Evolutionary conservation across 257 asterid genomes (phyloP).

Genomic region (Anisodus tanguticus): DNA sequence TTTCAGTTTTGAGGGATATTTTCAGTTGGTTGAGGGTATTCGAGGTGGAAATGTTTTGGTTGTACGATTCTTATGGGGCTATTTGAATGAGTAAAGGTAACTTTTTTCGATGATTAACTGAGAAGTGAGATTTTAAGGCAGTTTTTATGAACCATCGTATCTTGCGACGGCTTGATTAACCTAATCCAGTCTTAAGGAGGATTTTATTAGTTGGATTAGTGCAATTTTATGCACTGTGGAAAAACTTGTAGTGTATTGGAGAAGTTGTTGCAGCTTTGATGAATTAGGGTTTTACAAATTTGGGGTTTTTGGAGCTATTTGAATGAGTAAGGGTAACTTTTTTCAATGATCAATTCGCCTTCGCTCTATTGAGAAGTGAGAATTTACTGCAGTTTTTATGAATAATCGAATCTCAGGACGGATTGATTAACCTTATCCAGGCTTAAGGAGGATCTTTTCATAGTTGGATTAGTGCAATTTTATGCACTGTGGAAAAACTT

Average conservation of each 20-base stretch:
- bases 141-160: background rate
- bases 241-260: background rate
- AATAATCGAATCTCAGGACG: background rate
- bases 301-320: background rate
- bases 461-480: background rate
- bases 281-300: background rate
- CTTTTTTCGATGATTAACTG: background rate
- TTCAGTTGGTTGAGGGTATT: background rate
- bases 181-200: background rate
- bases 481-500: background rate
- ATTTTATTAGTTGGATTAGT: background rate
- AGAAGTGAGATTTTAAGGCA: background rate
- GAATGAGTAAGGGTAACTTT: background rate
- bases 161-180: background rate
- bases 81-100: background rate
- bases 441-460: background rate
- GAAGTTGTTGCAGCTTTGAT: background rate
- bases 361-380: background rate
- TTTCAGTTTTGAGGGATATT: background rate
- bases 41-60: background rate
- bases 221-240: background rate
- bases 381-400: background rate
- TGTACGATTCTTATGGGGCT: background rate
- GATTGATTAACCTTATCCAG: background rate
- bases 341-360: no score